These are phyloP conservation scores for Tuber borchii DNA, from an alignment of 495 filamentous ascomycete genomes.

Conservation along the genomic window DNA sequence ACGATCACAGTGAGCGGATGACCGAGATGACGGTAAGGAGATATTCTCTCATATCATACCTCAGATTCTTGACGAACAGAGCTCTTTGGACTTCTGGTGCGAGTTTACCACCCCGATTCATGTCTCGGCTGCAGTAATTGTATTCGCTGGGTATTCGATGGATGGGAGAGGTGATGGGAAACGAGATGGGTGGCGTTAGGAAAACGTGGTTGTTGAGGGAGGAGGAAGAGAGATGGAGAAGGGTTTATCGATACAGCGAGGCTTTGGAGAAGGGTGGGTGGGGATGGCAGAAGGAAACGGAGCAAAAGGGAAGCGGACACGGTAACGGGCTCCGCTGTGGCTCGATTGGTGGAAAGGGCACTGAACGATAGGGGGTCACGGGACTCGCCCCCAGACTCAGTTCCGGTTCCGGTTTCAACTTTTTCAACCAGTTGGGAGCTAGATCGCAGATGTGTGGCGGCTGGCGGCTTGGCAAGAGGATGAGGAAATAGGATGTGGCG, in stretches of 20 bases:
- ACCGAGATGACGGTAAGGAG: constrained; percentile 27
- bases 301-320: constrained; percentile 28
- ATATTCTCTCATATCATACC: constrained; percentile 57
- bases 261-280: neutral
- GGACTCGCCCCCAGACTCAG: neutral
- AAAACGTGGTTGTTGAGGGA: constrained; percentile 6
- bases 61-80: constrained; percentile 97
- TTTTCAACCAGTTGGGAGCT: neutral
- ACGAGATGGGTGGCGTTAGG: constrained; percentile 7
- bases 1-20: constrained; percentile 1
- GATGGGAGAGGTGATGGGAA: constrained; percentile 13
- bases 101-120: constrained; percentile 79
- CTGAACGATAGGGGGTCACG: neutral
- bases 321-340: constrained; percentile 13
- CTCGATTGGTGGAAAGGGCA: neutral
- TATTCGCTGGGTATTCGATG: constrained; percentile 5
- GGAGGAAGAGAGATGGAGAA: constrained; percentile 12
- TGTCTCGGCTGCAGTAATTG: constrained; percentile 47
- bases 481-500: neutral
- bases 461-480: neutral
- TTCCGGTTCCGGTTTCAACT: neutral
- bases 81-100: constrained; percentile 89
- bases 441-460: neutral
- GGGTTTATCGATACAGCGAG: constrained; percentile 15
- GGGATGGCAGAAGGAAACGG: constrained; percentile 19